Conservation (phyloP, 805 yeast species). For the Candida montana region DNA sequence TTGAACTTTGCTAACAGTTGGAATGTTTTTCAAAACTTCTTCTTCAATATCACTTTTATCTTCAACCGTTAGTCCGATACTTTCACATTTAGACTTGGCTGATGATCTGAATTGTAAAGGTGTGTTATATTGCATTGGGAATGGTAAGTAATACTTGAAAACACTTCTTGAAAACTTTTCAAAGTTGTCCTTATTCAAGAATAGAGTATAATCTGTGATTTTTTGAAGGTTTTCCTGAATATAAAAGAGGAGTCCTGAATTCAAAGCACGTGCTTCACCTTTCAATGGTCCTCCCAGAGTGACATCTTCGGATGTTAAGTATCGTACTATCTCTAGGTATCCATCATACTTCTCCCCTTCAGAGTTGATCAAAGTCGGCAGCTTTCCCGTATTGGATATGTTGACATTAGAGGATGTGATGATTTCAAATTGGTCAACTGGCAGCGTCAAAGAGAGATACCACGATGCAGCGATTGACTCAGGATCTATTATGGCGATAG, state of each 20-base stretch:
- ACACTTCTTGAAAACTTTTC: conserved; percentile 52
- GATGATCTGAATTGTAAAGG: conserved; percentile 41
- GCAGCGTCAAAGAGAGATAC: conserved; percentile 30
- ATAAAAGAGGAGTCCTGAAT: conserved; percentile 40
- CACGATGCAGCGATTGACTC: conserved; percentile 45
- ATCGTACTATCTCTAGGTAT: conserved; percentile 33
- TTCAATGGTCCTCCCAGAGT: conserved; percentile 12
- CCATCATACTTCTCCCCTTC: conserved; percentile 33
- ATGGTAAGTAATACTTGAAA: conserved; percentile 51
- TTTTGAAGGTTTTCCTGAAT: conserved; percentile 36
- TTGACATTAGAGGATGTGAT: conserved; percentile 57
- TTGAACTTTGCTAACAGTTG: conserved; percentile 48
- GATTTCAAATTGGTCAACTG: conserved; percentile 27
- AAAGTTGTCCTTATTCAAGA: conserved; percentile 52
- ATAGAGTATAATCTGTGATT: conserved; percentile 54
- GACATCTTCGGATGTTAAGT: conserved; percentile 18
- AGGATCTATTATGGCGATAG: conserved; percentile 43
- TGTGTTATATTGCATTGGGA: conserved; percentile 71
- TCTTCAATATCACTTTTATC: conserved; percentile 25
- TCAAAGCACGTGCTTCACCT: conserved; percentile 31
- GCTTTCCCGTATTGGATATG: conserved; percentile 39
- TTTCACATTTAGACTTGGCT: conserved; percentile 28
- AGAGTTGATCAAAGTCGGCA: conserved; percentile 41
- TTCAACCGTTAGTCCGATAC: conserved; percentile 30
- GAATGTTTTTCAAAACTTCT: conserved; percentile 25